Base-by-base conservation (phyloP, 1,284 basidiomycete genomes). In the Microbotryum silenes-acaulis region DNA sequence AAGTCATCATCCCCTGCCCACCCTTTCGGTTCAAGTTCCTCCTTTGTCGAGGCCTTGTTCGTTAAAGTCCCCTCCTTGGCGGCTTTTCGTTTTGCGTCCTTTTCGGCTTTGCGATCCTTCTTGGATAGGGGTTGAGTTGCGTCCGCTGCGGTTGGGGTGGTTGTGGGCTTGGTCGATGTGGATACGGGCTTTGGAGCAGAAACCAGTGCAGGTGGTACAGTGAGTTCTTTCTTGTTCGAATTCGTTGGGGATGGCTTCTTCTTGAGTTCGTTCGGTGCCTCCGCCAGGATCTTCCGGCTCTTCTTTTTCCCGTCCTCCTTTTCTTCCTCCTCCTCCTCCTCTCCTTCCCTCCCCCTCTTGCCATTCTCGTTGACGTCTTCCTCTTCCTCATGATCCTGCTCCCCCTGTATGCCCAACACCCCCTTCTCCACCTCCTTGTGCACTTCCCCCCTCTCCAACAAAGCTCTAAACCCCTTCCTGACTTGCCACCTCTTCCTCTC, bases 331-430 rank as follows among this genome's bases (percentile, higher is more conserved):
- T 9, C n/a, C 49, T 10, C 45, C 4, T 18, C n/a, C 5, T 20
- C 31, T 55, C 45, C 25, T 54, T 31, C 6, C n/a, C 53, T 20
- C 37, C 31, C n/a, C 49, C 29, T 2, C 52, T 18, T 9, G 14
- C 49, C 31, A 31, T 16, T 49, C 25, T 51, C 5, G 61, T 45
- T 50, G 27, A 47, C 45, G 6, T 18, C 16, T 6, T 6, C 51
- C 10, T 23, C 31, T 1, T 51, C 62, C 7, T 42, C 25, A 5
- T 48, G 51, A 31, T 68, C 67, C 52, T 64, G 62, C 52, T 66
- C 67, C 1, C 64, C 67, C 44, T 66, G 64, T 21, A 68, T 68
- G 18, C 54, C 67, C 23, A 68, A 42, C n/a, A 66, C 62, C 1
- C 67, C 67, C 1, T 33, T 44, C 48, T 68, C 67, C 14, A 57